These are phyloP conservation scores for Colletotrichum scovillei DNA, from an alignment of 2,329 filamentous ascomycete species.

Conservation along the genomic window DNA sequence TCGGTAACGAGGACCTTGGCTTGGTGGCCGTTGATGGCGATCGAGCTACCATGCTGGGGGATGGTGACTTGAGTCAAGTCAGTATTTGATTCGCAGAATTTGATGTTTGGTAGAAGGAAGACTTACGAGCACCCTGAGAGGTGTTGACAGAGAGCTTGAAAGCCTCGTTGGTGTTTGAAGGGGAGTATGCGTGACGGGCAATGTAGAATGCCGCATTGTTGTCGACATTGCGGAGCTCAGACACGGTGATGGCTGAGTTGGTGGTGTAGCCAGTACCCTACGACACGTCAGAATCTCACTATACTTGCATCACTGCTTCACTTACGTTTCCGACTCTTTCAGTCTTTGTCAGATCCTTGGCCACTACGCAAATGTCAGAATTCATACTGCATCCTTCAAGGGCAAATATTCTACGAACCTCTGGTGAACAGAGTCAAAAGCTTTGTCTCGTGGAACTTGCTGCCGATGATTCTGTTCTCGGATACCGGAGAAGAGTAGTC, in stretches of 20 bases:
- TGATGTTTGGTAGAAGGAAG: rapidly evolving
- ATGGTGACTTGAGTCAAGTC: slow-evolving; percentile 53
- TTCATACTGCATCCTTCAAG: no score
- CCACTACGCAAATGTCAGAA: slow-evolving; percentile 44
- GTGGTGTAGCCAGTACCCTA: slow-evolving; percentile 62
- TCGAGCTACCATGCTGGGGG: slow-evolving; percentile 58
- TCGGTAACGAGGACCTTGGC: slow-evolving; percentile 72
- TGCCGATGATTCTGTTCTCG: slow-evolving; percentile 66
- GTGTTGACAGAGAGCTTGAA: slow-evolving; percentile 68
- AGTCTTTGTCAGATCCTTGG: slow-evolving; percentile 66
- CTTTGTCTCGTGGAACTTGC: slow-evolving; percentile 74
- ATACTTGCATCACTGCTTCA: neutral
- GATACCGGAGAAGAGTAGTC: slow-evolving; percentile 73
- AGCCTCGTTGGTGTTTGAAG: slow-evolving; percentile 59
- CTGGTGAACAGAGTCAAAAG: slow-evolving; percentile 69
- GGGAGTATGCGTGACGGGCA: slow-evolving; percentile 64
- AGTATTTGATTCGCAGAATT: neutral
- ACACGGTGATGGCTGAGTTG: slow-evolving; percentile 62
- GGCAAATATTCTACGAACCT: neutral
- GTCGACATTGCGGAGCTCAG: slow-evolving; percentile 68
- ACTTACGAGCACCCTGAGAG: slow-evolving; percentile 57
- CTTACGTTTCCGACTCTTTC: slow-evolving; percentile 54
- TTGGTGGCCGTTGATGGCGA: slow-evolving; percentile 69
- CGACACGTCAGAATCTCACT: slow-evolving; percentile 31
- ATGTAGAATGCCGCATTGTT: slow-evolving; percentile 70